Evolutionary conservation across 2,329 filamentous ascomycete genomes (phyloP).

Genomic region (Phoma sp.): DNA sequence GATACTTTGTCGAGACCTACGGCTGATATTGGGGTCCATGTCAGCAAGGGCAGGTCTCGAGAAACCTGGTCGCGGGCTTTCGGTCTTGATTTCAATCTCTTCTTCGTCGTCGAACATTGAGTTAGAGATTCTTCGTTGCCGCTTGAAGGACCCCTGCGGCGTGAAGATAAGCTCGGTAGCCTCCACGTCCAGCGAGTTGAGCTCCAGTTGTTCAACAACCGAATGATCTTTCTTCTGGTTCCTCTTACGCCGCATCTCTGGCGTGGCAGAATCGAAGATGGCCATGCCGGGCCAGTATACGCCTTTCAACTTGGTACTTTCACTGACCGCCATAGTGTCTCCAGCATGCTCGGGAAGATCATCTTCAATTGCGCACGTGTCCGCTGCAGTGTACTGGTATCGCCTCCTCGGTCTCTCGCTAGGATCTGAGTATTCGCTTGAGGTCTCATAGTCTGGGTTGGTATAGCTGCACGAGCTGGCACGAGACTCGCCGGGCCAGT

Average conservation of each 20-base stretch:
- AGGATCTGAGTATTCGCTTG: slow-evolving; percentile 47
- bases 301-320: slow-evolving; percentile 68
- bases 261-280: slow-evolving; percentile 79
- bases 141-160: slow-evolving; percentile 50
- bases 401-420: slow-evolving; percentile 30
- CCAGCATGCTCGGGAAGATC: slow-evolving; percentile 29
- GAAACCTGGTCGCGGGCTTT: slow-evolving; percentile 39
- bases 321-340: slow-evolving; percentile 41
- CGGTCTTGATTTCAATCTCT: slow-evolving; percentile 46
- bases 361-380: slow-evolving; percentile 43
- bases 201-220: slow-evolving; percentile 70
- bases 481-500: slow-evolving; percentile 46
- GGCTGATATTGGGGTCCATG: slow-evolving; percentile 40
- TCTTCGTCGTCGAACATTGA: slow-evolving; percentile 50
- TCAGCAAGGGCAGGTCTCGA: slow-evolving; percentile 39
- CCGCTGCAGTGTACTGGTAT: slow-evolving; percentile 32
- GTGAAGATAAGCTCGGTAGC: slow-evolving; percentile 70
- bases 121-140: slow-evolving; percentile 54
- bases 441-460: slow-evolving; percentile 47
- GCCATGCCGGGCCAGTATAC: slow-evolving; percentile 79
- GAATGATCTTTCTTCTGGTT: slow-evolving; percentile 80
- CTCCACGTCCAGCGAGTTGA: slow-evolving; percentile 68
- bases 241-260: slow-evolving; percentile 73
- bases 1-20: slow-evolving; percentile 40
- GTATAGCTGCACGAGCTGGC: slow-evolving; percentile 47